Conservation (phyloP, 2,329 filamentous ascomycete species). For the Elsinoe perseae region DNA sequence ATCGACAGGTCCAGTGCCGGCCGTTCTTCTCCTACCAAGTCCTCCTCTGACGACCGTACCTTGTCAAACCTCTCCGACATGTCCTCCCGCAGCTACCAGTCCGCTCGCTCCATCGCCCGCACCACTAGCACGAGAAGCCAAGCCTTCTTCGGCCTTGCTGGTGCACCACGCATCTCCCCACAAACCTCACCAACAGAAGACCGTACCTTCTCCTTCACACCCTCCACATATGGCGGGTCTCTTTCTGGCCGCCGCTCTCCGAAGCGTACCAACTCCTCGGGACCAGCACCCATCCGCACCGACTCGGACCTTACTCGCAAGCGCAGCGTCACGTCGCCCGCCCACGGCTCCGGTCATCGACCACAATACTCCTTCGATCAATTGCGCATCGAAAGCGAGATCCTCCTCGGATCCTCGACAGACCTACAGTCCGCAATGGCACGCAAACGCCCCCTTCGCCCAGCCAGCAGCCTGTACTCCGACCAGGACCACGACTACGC, state of each 20-base stretch:
- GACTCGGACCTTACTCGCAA: constrained; percentile 2
- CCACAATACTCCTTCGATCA: constrained; percentile 11
- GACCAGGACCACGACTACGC: constrained; percentile 6
- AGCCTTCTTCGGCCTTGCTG: constrained; percentile 17
- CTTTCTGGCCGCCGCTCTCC: constrained; percentile 5
- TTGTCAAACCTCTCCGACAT: constrained; percentile 49
- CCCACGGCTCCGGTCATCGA: not conserved
- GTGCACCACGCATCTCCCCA: constrained; percentile 17
- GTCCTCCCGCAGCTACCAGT: constrained; percentile 39
- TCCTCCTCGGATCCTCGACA: not conserved
- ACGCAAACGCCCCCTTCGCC: not conserved
- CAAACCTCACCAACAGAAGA: constrained; percentile 24
- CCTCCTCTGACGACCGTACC: constrained; percentile 44
- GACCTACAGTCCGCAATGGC: constrained; percentile 7
- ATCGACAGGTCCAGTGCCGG: constrained; percentile 22
- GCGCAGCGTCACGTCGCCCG: constrained; percentile 10
- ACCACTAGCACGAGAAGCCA: constrained; percentile 40
- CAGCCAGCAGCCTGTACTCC: constrained; percentile 8
- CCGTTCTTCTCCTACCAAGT: constrained; percentile 41
- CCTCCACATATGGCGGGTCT: not conserved
- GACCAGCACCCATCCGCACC: not conserved
- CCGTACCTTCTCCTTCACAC: constrained; percentile 9
- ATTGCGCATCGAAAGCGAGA: constrained; percentile 4
- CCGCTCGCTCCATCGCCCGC: constrained; percentile 36
- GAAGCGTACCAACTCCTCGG: not conserved